Evolutionary conservation across 2,329 filamentous ascomycete genomes (phyloP).

Genomic region (Pseudogymnoascus sp.): DNA sequence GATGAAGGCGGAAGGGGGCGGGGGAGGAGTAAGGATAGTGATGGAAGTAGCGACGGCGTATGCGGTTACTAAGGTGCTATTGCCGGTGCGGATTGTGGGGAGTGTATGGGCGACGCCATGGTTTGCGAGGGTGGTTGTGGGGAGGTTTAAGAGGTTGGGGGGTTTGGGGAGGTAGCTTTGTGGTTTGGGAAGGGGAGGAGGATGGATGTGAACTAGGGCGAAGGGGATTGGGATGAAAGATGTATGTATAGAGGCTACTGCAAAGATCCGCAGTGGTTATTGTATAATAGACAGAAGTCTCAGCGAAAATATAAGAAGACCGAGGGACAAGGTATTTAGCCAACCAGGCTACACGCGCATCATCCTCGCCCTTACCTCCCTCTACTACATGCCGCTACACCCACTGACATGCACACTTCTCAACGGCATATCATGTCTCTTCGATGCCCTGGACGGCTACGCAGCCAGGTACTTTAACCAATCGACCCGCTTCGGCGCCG

Average conservation of each 20-base stretch:
- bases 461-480: slow-evolving; percentile 84
- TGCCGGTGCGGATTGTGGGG: slow-evolving; percentile 67
- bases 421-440: slow-evolving; percentile 88
- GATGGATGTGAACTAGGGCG: neutral
- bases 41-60: slow-evolving; percentile 79
- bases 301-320: neutral
- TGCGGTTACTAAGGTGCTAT: slow-evolving; percentile 76
- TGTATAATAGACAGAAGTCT: neutral
- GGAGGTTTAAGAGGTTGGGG: slow-evolving; percentile 35
- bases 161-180: neutral
- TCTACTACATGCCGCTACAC: slow-evolving; percentile 99
- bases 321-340: neutral
- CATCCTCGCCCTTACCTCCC: slow-evolving; percentile 75
- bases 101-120: slow-evolving; percentile 89
- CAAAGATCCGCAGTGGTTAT: neutral
- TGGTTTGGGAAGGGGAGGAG: neutral
- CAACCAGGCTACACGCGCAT: slow-evolving; percentile 55
- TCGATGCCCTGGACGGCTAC: slow-evolving; percentile 90
- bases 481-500: slow-evolving; percentile 89
- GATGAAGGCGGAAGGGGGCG: slow-evolving; percentile 21
- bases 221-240: neutral
- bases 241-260: neutral
- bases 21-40: slow-evolving; percentile 40
- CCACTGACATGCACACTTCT: slow-evolving; percentile 88
- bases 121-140: slow-evolving; percentile 66